phyloP scores from a whole-genome alignment of 2,329 filamentous ascomycete species.

The Pseudogymnoascus sp. region DNA sequence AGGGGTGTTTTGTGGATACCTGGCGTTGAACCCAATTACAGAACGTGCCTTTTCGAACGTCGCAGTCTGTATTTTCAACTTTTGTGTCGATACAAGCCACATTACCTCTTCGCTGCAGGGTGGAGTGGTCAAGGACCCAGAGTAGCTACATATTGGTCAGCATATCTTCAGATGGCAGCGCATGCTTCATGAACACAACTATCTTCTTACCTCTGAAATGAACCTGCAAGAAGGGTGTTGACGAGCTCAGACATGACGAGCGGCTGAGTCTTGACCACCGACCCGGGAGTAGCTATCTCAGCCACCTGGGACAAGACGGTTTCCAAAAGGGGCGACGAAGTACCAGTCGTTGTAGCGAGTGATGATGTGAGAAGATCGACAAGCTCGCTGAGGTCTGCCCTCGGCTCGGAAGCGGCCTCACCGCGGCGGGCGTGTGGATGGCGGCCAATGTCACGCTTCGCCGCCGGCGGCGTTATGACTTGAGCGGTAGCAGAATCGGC shows the following conservation, averaged over 20 bases:
- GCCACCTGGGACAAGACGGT: constrained; percentile 37
- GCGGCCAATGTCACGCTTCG: constrained; percentile 13
- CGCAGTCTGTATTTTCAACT: constrained; percentile 38
- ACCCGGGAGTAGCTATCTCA: constrained; percentile 37
- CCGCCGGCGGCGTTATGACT: constrained; percentile 10
- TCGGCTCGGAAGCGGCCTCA: not conserved
- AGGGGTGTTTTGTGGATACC: constrained; percentile 44
- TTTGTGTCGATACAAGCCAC: constrained; percentile 43
- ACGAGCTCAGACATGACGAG: constrained; percentile 38
- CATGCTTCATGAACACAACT: not conserved
- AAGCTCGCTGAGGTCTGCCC: not conserved
- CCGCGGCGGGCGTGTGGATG: constrained; percentile 10
- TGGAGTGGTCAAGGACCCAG: constrained; percentile 53
- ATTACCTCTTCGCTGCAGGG: constrained; percentile 50
- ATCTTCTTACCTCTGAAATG: constrained; percentile 14
- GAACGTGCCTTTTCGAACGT: constrained; percentile 44
- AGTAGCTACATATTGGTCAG: constrained; percentile 34
- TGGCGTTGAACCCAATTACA: constrained; percentile 47
- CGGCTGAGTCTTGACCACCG: constrained; percentile 32
- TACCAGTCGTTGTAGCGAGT: constrained; percentile 31
- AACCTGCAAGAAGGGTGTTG: constrained; percentile 22
- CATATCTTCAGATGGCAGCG: not conserved
- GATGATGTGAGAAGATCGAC: constrained; percentile 25
- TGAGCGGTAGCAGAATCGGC: constrained; percentile 14
- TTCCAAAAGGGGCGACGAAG: constrained; percentile 36